phyloP scores from a whole-genome alignment of 2,329 filamentous ascomycete species.

The Juglanconis sp. region DNA sequence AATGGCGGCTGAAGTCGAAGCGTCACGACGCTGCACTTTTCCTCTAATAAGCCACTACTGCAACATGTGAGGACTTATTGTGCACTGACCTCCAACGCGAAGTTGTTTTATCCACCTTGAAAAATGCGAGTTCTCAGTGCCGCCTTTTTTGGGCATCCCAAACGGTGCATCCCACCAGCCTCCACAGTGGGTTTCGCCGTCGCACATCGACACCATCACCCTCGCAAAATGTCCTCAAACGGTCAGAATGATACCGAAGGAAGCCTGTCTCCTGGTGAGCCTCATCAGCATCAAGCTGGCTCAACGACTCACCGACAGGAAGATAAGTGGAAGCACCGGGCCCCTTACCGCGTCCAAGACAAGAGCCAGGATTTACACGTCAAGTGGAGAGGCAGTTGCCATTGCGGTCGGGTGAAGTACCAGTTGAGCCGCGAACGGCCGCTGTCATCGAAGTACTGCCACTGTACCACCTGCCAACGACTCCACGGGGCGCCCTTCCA shows the following conservation, averaged over 20 bases:
- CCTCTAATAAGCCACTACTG: no score
- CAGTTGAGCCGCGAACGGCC: slow-evolving; percentile 67
- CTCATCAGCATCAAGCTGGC: slow-evolving; percentile 26
- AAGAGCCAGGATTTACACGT: slow-evolving; percentile 25
- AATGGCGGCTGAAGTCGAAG: no score
- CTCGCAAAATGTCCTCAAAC: neutral
- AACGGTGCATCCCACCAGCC: neutral
- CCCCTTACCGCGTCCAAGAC: slow-evolving; percentile 25
- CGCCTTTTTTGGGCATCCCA: neutral
- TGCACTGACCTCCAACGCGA: no score
- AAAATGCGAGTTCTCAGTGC: no score
- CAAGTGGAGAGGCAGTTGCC: slow-evolving; percentile 48
- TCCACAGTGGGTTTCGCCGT: neutral
- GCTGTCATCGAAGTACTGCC: slow-evolving; percentile 74
- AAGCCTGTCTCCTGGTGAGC: slow-evolving; percentile 8
- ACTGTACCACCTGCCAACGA: slow-evolving; percentile 77
- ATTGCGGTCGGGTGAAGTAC: slow-evolving; percentile 75
- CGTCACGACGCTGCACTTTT: no score
- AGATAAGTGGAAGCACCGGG: slow-evolving; percentile 27
- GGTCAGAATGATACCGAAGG: neutral
- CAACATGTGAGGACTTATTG: no score
- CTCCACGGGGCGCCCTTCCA: slow-evolving; percentile 84
- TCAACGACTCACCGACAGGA: slow-evolving; percentile 21
- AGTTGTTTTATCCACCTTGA: no score
- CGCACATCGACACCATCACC: neutral